phyloP scores from a whole-genome alignment of 1,139 yeast species.

The Torulaspora pretoriensis region DNA sequence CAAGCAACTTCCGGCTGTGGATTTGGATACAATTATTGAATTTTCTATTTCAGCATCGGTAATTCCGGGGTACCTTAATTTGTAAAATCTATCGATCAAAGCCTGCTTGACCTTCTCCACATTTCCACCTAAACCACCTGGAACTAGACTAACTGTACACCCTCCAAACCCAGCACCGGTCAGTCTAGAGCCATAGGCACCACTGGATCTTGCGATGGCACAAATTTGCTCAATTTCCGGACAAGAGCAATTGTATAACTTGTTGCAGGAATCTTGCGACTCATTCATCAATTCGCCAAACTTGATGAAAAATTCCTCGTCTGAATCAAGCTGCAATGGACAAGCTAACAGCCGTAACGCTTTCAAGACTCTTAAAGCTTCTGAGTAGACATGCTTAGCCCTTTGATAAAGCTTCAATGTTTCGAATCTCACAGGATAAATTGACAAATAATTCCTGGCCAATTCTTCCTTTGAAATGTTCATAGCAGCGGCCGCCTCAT shows the following conservation, averaged over 20 bases:
- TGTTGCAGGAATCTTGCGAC: conserved; percentile 53
- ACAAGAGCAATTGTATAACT: conserved; percentile 53
- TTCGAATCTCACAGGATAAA: conserved; percentile 55
- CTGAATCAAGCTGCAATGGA: conserved; percentile 13
- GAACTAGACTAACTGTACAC: conserved; percentile 60
- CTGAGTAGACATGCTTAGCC: conserved; percentile 61
- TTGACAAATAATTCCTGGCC: conserved; percentile 44
- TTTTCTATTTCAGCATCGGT: conserved; percentile 44
- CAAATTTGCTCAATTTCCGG: conserved; percentile 52
- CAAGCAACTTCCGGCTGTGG: conserved; percentile 57
- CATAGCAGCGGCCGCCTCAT: conserved; percentile 46
- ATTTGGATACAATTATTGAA: conserved; percentile 55
- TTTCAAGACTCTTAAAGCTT: conserved; percentile 56
- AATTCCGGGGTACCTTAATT: conserved; percentile 46
- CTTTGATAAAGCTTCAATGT: conserved; percentile 55
- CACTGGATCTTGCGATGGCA: conserved; percentile 49
- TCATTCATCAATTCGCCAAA: conserved; percentile 58
- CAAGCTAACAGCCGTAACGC: conserved; percentile 43
- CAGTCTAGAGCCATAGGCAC: conserved; percentile 63
- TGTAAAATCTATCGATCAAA: conserved; percentile 49
- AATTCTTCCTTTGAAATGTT: conserved; percentile 46
- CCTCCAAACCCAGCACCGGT: conserved; percentile 89
- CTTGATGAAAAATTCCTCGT: conserved; percentile 34
- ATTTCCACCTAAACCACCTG: conserved; percentile 35
- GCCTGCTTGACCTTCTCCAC: conserved; percentile 46